A percentile compares a stretch with the other conserved stretches of the same genome.
phyloP scores from a whole-genome alignment of 2,329 filamentous ascomycete genomes.

The Sordariomycetes sp. region DNA sequence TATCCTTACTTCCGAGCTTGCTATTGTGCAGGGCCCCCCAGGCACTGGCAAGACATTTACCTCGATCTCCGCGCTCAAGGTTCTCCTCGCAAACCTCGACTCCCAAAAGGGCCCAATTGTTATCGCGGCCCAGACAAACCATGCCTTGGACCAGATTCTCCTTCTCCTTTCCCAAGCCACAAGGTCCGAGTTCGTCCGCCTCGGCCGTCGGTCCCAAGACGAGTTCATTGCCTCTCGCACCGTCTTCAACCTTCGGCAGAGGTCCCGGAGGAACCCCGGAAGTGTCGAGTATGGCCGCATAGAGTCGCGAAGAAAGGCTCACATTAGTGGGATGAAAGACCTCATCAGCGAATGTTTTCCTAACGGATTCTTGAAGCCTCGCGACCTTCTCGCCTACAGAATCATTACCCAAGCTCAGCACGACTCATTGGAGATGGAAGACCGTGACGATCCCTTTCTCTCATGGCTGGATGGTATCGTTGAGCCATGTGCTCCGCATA shows the following conservation, averaged over 20 bases:
- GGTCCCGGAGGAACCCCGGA: conserved; percentile 7
- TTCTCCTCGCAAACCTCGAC: conserved; percentile 46
- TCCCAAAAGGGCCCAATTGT: conserved; percentile 54
- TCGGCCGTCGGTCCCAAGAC: conserved; percentile 58
- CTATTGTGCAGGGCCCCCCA: conserved; percentile 75
- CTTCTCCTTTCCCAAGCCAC: conserved; percentile 36
- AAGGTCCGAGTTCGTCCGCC: conserved; percentile 40
- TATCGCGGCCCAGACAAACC: conserved; percentile 78
- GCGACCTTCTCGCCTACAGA: conserved; percentile 35
- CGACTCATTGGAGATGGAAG: conserved; percentile 33
- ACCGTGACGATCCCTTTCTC: background rate
- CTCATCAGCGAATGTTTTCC: conserved; percentile 25
- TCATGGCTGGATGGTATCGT: conserved; percentile 2
- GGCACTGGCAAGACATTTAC: conserved; percentile 67
- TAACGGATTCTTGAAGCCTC: conserved; percentile 34
- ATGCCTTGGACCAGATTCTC: conserved; percentile 76
- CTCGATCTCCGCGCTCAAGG: conserved; percentile 56
- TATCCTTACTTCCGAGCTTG: conserved; percentile 58
- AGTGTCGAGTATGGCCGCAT: conserved; percentile 13
- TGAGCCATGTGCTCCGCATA: background rate
- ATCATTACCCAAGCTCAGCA: conserved; percentile 52
- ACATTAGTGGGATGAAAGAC: conserved; percentile 20
- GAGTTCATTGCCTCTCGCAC: conserved; percentile 51
- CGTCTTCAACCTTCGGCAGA: conserved; percentile 44
- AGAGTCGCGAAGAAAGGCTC: conserved; percentile 10